Base-by-base conservation (phyloP, 306 rosid genomes). In the Quercus glauca region DNA sequence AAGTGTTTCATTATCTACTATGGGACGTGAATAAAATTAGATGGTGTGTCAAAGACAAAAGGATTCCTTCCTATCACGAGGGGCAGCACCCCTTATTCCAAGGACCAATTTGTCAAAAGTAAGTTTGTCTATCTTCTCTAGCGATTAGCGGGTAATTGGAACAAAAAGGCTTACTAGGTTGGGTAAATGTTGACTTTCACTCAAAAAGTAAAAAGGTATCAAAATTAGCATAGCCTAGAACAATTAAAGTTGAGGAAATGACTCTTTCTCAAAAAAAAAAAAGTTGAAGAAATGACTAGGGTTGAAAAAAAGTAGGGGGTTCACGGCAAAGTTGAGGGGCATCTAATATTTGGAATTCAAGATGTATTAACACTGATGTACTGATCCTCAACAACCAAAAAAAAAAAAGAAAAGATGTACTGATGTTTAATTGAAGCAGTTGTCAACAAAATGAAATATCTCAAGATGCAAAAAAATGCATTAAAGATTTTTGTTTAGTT, bases 61-160 rank as follows among this genome's bases (percentile, higher is more conserved):
- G 28, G 70, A 78, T 57, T 56, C 79, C 26, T 56, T 20, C 5
- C 80, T 57, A 49, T 51, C 31, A 65, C n/a, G 25, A 23, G 23
- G 19, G 55, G 69, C 35, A 13, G 75, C 69, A 77, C 6, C 41
- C 41, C 65, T 74, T 71, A 59, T 69, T 29, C 29, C 73, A 43
- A 70, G 33, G 45, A 53, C 49, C 49, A 28, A 20, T 33, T 78
- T 57, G 73, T 69, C 81, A 55, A 55, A 78, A 57, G 67, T 5
- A 10, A n/a, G 8, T 68, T 31, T 33, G 72, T 14, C 31, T 21
- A 4, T 68, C 7, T 37, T 6, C 52, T 18, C 15, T 35, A 15
- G 19, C 67, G 2, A 28, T 59, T 60, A 23, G 25, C 9, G 31
- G 55, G 59, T 76, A 61, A 21, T 6, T 20, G 20, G 68, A 45